phyloP scores from a whole-genome alignment of 768 basidiomycete genomes.

The Ramaria sp. region DNA sequence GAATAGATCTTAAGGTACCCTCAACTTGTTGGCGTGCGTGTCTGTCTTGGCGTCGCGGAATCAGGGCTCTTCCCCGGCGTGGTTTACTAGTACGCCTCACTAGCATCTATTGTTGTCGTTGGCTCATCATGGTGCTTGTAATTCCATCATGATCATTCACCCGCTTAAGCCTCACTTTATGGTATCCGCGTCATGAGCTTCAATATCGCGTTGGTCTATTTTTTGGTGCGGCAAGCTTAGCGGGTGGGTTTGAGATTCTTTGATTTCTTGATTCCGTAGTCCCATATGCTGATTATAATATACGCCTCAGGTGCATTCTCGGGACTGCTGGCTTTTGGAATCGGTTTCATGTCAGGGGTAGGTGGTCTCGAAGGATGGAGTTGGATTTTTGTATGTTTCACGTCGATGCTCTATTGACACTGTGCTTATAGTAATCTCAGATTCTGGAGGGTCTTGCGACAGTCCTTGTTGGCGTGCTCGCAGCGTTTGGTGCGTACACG shows the following conservation, averaged over 20 bases:
- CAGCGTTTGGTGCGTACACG: conserved; percentile 33
- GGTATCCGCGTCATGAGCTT: conserved; percentile 56
- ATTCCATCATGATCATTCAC: too few relatives aligned
- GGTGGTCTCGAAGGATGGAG: conserved; percentile 46
- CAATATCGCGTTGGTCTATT: conserved; percentile 54
- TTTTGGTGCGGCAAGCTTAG: conserved; percentile 54
- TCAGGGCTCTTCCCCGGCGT: conserved; percentile 45
- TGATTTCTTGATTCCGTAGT: too few relatives aligned
- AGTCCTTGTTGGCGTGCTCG: conserved; percentile 41
- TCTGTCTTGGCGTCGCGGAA: conserved; percentile 45
- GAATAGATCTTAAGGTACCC: conserved; percentile 35
- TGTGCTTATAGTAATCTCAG: conserved; percentile 18
- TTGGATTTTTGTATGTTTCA: conserved; percentile 49
- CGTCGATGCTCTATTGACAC: background rate
- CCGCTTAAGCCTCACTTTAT: conserved; percentile 38
- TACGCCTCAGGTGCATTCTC: conserved; percentile 36
- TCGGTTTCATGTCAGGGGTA: conserved; percentile 40
- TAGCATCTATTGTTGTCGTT: conserved; percentile 62
- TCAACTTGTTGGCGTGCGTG: conserved; percentile 46
- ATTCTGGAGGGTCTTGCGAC: conserved; percentile 59
- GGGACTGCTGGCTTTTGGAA: conserved; percentile 45
- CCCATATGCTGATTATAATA: background rate
- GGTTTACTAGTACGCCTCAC: conserved; percentile 54
- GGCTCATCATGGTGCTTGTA: conserved; percentile 31
- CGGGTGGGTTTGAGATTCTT: conserved; percentile 23